A percentile compares a stretch with the other conserved stretches of the same genome.
Conservation (phyloP, 345 rosid genomes). For the Murraya koenigii region DNA sequence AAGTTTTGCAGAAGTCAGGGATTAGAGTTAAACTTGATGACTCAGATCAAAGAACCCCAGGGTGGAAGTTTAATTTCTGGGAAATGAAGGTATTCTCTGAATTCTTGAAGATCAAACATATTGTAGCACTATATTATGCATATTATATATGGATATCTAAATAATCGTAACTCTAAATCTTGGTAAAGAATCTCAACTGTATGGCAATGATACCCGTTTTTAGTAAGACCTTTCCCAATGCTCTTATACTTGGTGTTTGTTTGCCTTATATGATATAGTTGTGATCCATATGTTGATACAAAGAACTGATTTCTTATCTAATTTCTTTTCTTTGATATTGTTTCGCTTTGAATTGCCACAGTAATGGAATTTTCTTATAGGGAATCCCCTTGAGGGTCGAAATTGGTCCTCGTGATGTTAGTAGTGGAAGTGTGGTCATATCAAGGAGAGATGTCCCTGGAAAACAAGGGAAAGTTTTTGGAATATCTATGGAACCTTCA, state of each 20-base stretch:
- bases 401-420: constrained; percentile 93
- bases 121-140: background rate
- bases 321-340: background rate
- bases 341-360: background rate
- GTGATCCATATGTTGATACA: background rate
- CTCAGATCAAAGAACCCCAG: constrained; percentile 75
- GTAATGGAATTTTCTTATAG: constrained; percentile 34
- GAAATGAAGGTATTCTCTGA: constrained; percentile 75
- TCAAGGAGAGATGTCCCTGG: constrained; percentile 94
- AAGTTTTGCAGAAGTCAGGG: constrained; percentile 57
- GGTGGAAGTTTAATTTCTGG: constrained; percentile 98
- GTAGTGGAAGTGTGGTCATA: constrained; percentile 74
- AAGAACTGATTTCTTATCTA: background rate
- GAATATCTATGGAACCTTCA: constrained; percentile 83
- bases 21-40: constrained; percentile 86
- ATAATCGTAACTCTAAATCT: background rate
- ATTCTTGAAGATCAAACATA: background rate
- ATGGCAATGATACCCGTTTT: background rate
- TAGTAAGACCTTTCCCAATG: background rate
- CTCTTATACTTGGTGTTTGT: background rate
- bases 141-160: background rate
- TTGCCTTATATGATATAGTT: background rate
- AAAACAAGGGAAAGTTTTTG: constrained; percentile 85
- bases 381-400: constrained; percentile 90
- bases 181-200: background rate